Evolutionary conservation across 2,329 filamentous ascomycete genomes (phyloP), one percentile per base, ranked within the genome.

Genomic region (Cadophora sp.): DNA sequence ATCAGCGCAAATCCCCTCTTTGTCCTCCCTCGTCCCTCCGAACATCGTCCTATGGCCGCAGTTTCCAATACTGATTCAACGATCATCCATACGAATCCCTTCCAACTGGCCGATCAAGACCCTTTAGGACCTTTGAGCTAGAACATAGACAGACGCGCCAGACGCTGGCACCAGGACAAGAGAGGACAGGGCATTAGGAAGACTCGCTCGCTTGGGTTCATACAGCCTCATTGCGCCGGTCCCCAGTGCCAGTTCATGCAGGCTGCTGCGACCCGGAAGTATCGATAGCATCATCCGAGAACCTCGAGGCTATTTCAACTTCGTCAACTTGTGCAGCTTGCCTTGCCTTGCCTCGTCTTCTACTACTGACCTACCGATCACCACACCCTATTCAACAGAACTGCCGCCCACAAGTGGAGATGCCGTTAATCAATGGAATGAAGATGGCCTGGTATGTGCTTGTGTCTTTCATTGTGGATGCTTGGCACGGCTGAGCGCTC

Each of bases 401-500:
- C 22, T 37, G 7, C 34, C 22, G 53, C 67, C 46, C 43, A 63
- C 53, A 53, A 14, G 58, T 58, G 40, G 43, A 83, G 66, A 92
- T 92, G 90, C 88, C 88, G 76, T 83, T 89, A 60, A 89, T 92
- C 73, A 87, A 91, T 76, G 90, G 89, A 70, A 83, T 88, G 79
- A 91, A 91, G 80, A 91, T 92, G 85, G 90, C 90, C 77, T 92
- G 90, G 90, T 92, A 85, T 76, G 89, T 76, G 31, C 37, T 60
- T 37, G n/a, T 67, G 69, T 60, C 43, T 48, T 22, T 64, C 51
- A 12, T 62, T 34, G 56, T 56, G 7, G 24, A 62, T 46, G 46
- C 62, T 68, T 61, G 65, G 53, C 62, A 61, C 64, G 68, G 68
- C 65, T 31, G 64, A 60, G 26, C 34, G 14, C 60, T 46, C 40